Percentiles rank a stretch among this genome's conserved stretches.
These are phyloP conservation scores for Pythium insidiosum DNA, from an alignment of 352 stramenopile species.

Conservation along the genomic window DNA sequence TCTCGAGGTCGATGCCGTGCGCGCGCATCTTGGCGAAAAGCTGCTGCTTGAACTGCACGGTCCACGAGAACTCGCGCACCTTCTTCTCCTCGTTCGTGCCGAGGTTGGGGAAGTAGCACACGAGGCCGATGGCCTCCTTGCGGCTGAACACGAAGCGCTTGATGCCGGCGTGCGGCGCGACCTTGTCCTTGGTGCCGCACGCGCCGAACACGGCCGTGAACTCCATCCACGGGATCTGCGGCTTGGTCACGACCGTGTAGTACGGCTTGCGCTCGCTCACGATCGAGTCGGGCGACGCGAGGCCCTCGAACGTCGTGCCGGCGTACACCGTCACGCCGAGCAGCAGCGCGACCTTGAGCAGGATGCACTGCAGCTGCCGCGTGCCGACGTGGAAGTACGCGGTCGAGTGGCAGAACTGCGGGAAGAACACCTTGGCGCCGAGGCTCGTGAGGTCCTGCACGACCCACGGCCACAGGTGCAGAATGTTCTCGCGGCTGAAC, in stretches of 20 bases:
- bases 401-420: slow-evolving; percentile 73
- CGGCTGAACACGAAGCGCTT: slow-evolving; percentile 74
- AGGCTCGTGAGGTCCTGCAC: slow-evolving; percentile 75
- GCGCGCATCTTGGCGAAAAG: slow-evolving; percentile 74
- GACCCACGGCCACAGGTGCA: slow-evolving; percentile 80
- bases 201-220: slow-evolving; percentile 65
- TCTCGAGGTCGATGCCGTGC: slow-evolving; percentile 69
- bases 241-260: slow-evolving; percentile 65
- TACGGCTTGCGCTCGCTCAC: slow-evolving; percentile 50
- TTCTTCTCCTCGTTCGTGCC: slow-evolving; percentile 68
- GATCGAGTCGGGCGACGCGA: slow-evolving; percentile 40
- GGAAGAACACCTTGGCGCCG: slow-evolving; percentile 78
- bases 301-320: slow-evolving; percentile 48
- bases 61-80: slow-evolving; percentile 79
- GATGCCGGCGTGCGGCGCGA: slow-evolving; percentile 55
- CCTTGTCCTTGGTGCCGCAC: slow-evolving; percentile 56
- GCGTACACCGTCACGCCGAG: slow-evolving; percentile 64
- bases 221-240: slow-evolving; percentile 73
- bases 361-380: slow-evolving; percentile 75
- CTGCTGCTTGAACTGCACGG: slow-evolving; percentile 80
- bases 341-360: slow-evolving; percentile 75
- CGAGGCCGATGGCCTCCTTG: slow-evolving; percentile 72
- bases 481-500: slow-evolving; percentile 80
- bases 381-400: slow-evolving; percentile 83
- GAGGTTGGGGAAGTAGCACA: slow-evolving; percentile 77